Conservation (phyloP, 2,329 filamentous ascomycete genomes). For the Epicoccum sorghinum region DNA sequence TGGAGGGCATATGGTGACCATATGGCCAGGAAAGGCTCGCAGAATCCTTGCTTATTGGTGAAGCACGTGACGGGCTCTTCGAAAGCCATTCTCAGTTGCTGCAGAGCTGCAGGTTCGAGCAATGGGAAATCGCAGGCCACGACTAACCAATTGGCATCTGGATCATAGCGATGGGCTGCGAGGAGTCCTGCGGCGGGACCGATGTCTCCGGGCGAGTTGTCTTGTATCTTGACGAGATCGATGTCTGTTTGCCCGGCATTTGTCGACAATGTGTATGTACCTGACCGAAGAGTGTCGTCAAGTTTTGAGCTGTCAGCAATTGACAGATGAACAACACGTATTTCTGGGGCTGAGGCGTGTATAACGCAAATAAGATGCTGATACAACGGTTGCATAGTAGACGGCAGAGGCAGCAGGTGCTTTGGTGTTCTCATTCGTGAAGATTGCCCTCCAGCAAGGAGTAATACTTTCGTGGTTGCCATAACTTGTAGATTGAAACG, state of each 20-base stretch:
- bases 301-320: not conserved
- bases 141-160: conserved; percentile 5
- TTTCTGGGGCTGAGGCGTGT: not conserved
- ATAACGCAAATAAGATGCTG: conserved; percentile 1
- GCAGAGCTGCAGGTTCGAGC: conserved; percentile 7
- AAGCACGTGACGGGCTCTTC: conserved; percentile 12
- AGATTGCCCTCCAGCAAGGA: conserved; percentile 8
- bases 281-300: not conserved
- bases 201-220: not conserved
- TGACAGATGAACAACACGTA: not conserved
- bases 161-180: conserved; percentile 7
- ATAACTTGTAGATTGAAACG: not conserved
- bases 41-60: conserved; percentile 5
- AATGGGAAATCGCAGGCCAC: conserved; percentile 15
- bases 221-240: conserved; percentile 1
- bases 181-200: conserved; percentile 13
- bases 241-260: not conserved
- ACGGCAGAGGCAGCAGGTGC: conserved; percentile 4
- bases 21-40: conserved; percentile 11
- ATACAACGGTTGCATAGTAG: conserved; percentile 3
- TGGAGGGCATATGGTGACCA: conserved; percentile 8
- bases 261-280: not conserved
- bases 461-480: not conserved
- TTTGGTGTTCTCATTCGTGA: conserved; percentile 14
- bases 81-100: conserved; percentile 4